Conservation (phyloP, 768 basidiomycete species). For the Naganishia antarctica region DNA sequence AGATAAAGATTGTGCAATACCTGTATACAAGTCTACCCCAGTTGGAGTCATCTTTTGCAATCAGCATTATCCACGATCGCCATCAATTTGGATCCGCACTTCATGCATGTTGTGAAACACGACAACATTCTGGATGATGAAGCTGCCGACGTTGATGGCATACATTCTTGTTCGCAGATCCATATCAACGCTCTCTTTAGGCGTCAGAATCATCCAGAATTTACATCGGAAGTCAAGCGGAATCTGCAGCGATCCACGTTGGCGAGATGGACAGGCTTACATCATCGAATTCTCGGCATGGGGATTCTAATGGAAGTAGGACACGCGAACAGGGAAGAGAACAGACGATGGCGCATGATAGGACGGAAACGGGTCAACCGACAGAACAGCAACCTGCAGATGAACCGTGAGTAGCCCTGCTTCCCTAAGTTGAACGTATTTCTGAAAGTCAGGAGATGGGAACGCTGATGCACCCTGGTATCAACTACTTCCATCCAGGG, state of each 20-base stretch:
- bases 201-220: no score
- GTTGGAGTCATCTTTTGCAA: constrained; percentile 8
- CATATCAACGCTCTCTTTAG: no score
- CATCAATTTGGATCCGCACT: constrained; percentile 5
- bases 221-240: no score
- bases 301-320: constrained; percentile 7
- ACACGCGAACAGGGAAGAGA: neutral
- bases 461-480: neutral
- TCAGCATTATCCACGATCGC: neutral
- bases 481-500: no score
- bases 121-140: neutral
- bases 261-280: constrained; percentile 13
- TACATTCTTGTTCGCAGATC: neutral
- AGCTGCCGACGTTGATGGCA: neutral
- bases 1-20: no score
- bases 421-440: neutral
- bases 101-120: constrained; percentile 8
- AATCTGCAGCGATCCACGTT: no score
- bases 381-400: constrained; percentile 5
- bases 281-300: constrained; percentile 10
- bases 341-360: neutral
- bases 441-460: neutral
- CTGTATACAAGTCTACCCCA: no score
- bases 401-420: neutral
- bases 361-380: neutral